These are phyloP conservation scores for Dentipellis sp. DNA, from an alignment of 768 basidiomycete species.

Conservation along the genomic window DNA sequence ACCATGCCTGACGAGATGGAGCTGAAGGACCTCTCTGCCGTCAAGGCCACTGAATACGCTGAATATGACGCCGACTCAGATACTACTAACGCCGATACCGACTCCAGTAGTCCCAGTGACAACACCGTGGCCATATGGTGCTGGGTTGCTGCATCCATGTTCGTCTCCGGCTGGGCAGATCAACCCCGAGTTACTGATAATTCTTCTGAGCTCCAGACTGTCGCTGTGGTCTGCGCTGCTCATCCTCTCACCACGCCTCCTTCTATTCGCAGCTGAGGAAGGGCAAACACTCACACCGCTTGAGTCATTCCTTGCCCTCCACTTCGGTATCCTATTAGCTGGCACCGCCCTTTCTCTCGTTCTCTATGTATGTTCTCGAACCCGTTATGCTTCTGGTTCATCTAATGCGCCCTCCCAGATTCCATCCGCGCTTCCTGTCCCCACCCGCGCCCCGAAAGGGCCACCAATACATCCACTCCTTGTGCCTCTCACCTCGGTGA, in stretches of 20 bases:
- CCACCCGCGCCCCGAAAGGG: constrained; percentile 19
- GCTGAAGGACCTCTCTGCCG: constrained; percentile 27
- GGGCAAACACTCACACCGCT: constrained; percentile 50
- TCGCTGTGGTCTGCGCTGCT: constrained; percentile 17
- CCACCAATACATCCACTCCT: constrained; percentile 54
- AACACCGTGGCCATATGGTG: constrained; percentile 7
- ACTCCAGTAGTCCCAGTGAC: neutral
- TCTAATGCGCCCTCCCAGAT: constrained; percentile 22
- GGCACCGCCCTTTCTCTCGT: constrained; percentile 48
- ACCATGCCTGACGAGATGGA: constrained; percentile 28
- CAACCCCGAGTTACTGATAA: neutral
- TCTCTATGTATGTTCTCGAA: constrained; percentile 36
- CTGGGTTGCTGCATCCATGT: constrained; percentile 12
- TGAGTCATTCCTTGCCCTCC: constrained; percentile 60
- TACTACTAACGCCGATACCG: neutral
- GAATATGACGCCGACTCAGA: neutral
- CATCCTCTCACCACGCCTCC: constrained; percentile 48
- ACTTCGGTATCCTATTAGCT: constrained; percentile 53
- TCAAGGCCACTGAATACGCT: neutral
- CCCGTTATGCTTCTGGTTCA: neutral
- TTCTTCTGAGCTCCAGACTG: constrained; percentile 11
- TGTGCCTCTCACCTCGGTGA: constrained; percentile 45
- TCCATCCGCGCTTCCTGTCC: constrained; percentile 30
- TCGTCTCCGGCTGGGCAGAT: neutral
- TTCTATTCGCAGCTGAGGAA: constrained; percentile 44